A percentile compares a stretch with the other conserved stretches of the same genome.
phyloP scores from a whole-genome alignment of 2,329 filamentous ascomycete genomes.

The Aspergillus sp. region DNA sequence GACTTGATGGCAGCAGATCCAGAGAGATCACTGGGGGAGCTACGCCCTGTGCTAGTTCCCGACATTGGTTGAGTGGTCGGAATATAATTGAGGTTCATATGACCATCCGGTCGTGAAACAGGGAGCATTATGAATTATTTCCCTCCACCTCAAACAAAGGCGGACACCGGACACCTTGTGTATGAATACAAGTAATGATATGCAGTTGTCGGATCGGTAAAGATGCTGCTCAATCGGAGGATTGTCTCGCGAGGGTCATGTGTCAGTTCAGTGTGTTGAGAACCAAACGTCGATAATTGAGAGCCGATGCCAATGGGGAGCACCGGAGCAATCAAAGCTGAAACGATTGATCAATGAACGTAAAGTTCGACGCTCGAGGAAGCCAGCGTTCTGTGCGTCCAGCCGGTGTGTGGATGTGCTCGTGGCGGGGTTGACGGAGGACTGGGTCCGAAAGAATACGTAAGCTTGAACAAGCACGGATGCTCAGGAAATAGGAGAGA shows the following conservation, averaged over 20 bases:
- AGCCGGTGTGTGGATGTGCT: constrained; percentile 14
- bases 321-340: background rate
- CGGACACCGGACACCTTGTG: constrained; percentile 12
- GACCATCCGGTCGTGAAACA: constrained; percentile 73
- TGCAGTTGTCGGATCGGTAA: constrained; percentile 10
- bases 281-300: background rate
- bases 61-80: constrained; percentile 69
- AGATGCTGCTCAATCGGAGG: constrained; percentile 23
- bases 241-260: constrained; percentile 28
- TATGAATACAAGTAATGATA: constrained; percentile 2
- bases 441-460: constrained; percentile 20
- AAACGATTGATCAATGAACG: constrained; percentile 1
- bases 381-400: constrained; percentile 13
- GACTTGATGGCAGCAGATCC: constrained; percentile 66
- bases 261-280: constrained; percentile 12
- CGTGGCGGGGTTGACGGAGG: constrained; percentile 22
- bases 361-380: constrained; percentile 4
- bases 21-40: constrained; percentile 75
- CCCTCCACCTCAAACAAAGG: constrained; percentile 24
- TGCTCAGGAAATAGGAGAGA: constrained; percentile 3
- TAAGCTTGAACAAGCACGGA: constrained; percentile 21
- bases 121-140: constrained; percentile 90
- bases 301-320: background rate
- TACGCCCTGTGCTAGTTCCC: constrained; percentile 75
- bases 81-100: constrained; percentile 81